phyloP scores from a whole-genome alignment of 495 filamentous ascomycete genomes.

The Aspergillus conjunctus region DNA sequence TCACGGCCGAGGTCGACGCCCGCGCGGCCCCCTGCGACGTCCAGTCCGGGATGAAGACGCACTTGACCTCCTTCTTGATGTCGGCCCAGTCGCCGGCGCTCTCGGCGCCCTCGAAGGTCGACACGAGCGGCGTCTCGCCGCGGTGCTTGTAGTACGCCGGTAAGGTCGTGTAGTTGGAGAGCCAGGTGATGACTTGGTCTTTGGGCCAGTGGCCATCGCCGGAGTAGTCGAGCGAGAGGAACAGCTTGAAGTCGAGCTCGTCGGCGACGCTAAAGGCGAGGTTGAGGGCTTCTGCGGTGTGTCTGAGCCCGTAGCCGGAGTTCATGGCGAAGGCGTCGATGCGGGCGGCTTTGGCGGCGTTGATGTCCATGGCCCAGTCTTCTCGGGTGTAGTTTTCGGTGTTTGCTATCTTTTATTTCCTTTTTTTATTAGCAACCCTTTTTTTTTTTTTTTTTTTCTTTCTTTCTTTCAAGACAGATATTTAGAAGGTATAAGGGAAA shows the following conservation, averaged over 20 bases:
- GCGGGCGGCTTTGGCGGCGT: constrained; percentile 56
- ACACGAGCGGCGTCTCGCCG: constrained; percentile 57
- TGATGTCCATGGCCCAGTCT: constrained; percentile 63
- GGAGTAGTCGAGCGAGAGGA: constrained; percentile 73
- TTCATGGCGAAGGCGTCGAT: constrained; percentile 80
- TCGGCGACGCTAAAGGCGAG: constrained; percentile 61
- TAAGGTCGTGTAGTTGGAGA: constrained; percentile 56
- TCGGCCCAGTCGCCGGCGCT: constrained; percentile 59
- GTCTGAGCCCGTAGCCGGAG: constrained; percentile 54
- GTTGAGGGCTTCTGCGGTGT: constrained; percentile 46
- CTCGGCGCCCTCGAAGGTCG: constrained; percentile 71
- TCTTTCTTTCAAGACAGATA: neutral
- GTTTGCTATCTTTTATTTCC: constrained; percentile 24
- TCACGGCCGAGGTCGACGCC: constrained; percentile 42
- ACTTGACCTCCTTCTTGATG: constrained; percentile 53
- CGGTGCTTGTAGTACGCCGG: constrained; percentile 56
- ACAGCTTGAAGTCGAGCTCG: constrained; percentile 58
- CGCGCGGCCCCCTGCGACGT: constrained; percentile 51
- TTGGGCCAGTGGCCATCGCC: constrained; percentile 59
- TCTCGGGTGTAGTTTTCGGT: constrained; percentile 29
- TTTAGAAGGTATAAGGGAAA: neutral
- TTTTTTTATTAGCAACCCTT: neutral
- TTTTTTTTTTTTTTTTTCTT: neutral
- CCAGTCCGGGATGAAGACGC: constrained; percentile 70
- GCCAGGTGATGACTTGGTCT: constrained; percentile 52